A percentile compares a stretch with the other conserved stretches of the same genome.
Conservation (phyloP, 1,284 basidiomycete species). For the Moniliella sp. region DNA sequence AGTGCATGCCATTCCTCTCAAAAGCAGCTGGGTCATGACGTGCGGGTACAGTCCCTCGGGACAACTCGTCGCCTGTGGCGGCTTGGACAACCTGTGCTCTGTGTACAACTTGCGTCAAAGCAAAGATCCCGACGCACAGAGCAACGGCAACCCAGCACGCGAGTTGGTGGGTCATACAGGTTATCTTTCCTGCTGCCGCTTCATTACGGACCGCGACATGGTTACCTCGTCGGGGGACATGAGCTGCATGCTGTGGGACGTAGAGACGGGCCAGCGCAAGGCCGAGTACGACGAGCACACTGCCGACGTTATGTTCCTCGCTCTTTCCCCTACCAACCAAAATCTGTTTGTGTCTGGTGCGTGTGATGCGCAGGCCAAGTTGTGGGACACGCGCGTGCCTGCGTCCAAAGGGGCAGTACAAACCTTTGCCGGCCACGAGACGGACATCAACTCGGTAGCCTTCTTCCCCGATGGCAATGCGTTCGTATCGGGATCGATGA, state of each 20-base stretch:
- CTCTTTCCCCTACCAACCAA: too few species aligned
- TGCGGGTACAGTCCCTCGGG: constrained; percentile 93
- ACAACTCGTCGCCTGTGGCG: constrained; percentile 89
- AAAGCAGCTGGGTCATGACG: constrained; percentile 98
- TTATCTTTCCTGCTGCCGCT: constrained; percentile 92
- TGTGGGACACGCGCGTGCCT: constrained; percentile 97
- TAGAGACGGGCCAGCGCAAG: constrained; percentile 79
- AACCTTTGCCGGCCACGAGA: constrained; percentile 94
- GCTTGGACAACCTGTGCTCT: constrained; percentile 94
- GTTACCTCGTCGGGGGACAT: constrained; percentile 92
- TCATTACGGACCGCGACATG: constrained; percentile 93
- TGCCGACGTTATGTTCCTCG: constrained; percentile 98
- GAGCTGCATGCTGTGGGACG: constrained; percentile 99
- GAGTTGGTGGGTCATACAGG: constrained; percentile 91
- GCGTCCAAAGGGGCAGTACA: constrained; percentile 90
- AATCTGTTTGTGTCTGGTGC: constrained; percentile 95
- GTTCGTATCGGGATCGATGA: constrained; percentile 94
- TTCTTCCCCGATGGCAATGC: constrained; percentile 99
- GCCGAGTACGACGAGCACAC: constrained; percentile 97
- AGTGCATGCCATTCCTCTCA: constrained; percentile 89
- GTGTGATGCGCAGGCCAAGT: constrained; percentile 87
- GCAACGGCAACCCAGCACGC: constrained; percentile 42
- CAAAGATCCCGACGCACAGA: constrained; percentile 49
- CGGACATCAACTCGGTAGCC: constrained; percentile 96
- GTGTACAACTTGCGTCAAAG: constrained; percentile 83